Percentiles rank a stretch among this genome's conserved stretches.
Conservation (phyloP, 1,139 yeast genomes). For the Diutina sp. region DNA sequence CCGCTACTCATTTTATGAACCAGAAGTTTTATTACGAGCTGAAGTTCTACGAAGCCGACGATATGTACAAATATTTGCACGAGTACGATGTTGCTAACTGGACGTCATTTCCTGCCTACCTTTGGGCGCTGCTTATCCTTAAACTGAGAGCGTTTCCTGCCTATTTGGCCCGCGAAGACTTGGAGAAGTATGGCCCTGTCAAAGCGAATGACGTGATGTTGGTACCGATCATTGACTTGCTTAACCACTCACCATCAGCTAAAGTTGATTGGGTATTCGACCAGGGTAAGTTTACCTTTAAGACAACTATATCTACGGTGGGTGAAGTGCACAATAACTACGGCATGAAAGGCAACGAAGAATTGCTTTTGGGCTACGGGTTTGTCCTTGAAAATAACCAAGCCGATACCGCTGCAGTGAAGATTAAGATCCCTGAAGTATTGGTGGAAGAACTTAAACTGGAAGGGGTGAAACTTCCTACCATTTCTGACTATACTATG, state of each 20-base stretch:
- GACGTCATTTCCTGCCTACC: conserved; percentile 52
- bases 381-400: conserved; percentile 48
- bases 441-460: conserved; percentile 19
- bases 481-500: conserved; percentile 33
- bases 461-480: conserved; percentile 34
- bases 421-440: conserved; percentile 33
- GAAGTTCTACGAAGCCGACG: conserved; percentile 30
- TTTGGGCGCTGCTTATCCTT: conserved; percentile 65
- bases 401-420: conserved; percentile 51
- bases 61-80: conserved; percentile 16
- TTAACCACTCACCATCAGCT: conserved; percentile 56
- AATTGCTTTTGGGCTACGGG: conserved; percentile 53
- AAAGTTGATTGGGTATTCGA: conserved; percentile 50
- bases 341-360: conserved; percentile 81
- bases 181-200: conserved; percentile 16
- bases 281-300: not conserved
- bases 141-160: conserved; percentile 74
- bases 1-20: conserved; percentile 24
- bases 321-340: conserved; percentile 63
- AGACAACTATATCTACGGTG: conserved; percentile 9
- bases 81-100: conserved; percentile 22
- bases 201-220: conserved; percentile 34
- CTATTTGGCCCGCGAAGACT: conserved; percentile 19
- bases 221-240: conserved; percentile 64
- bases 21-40: conserved; percentile 36